Percentiles rank a stretch among this genome's conserved stretches.
phyloP scores from a whole-genome alignment of 768 basidiomycete genomes.

The Agaricus bisporus region DNA sequence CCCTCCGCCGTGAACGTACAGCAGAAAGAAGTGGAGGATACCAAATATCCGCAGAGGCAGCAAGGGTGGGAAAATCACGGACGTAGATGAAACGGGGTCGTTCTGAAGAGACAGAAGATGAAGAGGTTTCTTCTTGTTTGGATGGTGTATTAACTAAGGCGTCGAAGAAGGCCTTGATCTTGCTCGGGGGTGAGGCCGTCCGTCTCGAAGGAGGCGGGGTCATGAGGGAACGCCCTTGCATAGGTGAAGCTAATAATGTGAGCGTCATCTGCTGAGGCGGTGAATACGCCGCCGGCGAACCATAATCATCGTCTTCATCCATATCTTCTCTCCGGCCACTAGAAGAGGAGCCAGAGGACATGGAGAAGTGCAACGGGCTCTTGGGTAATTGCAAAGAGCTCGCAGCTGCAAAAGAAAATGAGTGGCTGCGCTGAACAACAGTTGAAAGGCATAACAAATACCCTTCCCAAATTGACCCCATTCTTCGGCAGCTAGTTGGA shows the following conservation, averaged over 20 bases:
- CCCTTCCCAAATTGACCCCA: conserved; percentile 83
- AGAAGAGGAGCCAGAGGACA: conserved; percentile 23
- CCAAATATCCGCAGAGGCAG: conserved; percentile 68
- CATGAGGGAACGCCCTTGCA: conserved; percentile 33
- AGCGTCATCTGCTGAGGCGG: conserved; percentile 36
- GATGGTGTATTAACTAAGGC: conserved; percentile 58
- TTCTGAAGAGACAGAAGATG: background rate
- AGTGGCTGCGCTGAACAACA: conserved; percentile 1
- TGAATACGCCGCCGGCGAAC: conserved; percentile 20
- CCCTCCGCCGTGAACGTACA: conserved; percentile 70
- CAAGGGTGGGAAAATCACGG: conserved; percentile 74
- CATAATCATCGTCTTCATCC: conserved; percentile 30
- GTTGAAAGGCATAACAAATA: conserved; percentile 19
- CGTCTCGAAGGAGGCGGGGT: conserved; percentile 34
- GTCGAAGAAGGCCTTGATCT: conserved; percentile 70
- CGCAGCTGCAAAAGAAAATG: conserved; percentile 46
- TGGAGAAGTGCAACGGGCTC: conserved; percentile 71
- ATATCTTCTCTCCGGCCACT: conserved; percentile 34
- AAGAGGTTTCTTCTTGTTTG: background rate
- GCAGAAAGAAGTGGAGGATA: conserved; percentile 75
- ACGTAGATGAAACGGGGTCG: conserved; percentile 77
- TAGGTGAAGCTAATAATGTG: conserved; percentile 30
- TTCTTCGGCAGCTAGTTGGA: conserved; percentile 83
- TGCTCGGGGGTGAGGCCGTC: conserved; percentile 38
- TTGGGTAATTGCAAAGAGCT: conserved; percentile 58